Percentiles rank a stretch among this genome's conserved stretches.
These are phyloP conservation scores for Periconia sp. DNA, from an alignment of 2,329 filamentous ascomycete species.

Conservation along the genomic window DNA sequence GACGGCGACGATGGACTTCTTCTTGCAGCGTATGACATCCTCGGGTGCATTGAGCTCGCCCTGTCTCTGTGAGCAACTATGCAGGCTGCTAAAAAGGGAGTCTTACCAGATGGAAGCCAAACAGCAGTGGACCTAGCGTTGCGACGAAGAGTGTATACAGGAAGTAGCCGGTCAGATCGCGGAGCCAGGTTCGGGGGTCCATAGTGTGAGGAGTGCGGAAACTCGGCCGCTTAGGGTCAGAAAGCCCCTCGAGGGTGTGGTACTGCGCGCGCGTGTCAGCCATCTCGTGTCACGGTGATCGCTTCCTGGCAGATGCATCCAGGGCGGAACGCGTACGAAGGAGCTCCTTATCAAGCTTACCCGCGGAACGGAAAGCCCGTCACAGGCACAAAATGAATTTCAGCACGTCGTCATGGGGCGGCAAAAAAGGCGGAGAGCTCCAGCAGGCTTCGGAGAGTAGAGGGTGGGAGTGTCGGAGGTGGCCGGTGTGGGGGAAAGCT, in stretches of 20 bases:
- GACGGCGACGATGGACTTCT: constrained; percentile 57
- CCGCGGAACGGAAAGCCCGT: too few relatives aligned
- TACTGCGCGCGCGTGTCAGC: constrained; percentile 20
- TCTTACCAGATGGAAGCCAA: constrained; percentile 87
- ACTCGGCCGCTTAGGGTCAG: constrained; percentile 18
- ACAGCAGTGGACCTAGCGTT: constrained; percentile 88
- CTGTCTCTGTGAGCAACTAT: constrained; percentile 53
- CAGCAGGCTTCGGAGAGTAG: constrained; percentile 10
- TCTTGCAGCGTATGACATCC: constrained; percentile 87
- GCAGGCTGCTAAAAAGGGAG: neutral
- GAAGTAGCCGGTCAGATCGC: constrained; percentile 74
- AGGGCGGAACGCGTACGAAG: too few relatives aligned
- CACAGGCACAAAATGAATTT: constrained; percentile 16
- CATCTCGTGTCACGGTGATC: constrained; percentile 4
- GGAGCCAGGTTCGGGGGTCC: constrained; percentile 47
- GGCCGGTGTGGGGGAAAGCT: constrained; percentile 8
- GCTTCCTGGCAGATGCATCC: too few relatives aligned
- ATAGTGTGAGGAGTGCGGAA: constrained; percentile 34
- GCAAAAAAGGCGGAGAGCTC: constrained; percentile 13
- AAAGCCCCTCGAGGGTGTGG: constrained; percentile 5
- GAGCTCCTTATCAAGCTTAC: too few relatives aligned
- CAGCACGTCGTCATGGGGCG: constrained; percentile 18
- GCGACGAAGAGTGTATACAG: constrained; percentile 76
- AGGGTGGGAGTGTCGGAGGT: constrained; percentile 11
- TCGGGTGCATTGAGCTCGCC: constrained; percentile 95